These are phyloP conservation scores for Biscogniauxia mediterranea DNA, from an alignment of 2,329 filamentous ascomycete genomes.

Conservation along the genomic window DNA sequence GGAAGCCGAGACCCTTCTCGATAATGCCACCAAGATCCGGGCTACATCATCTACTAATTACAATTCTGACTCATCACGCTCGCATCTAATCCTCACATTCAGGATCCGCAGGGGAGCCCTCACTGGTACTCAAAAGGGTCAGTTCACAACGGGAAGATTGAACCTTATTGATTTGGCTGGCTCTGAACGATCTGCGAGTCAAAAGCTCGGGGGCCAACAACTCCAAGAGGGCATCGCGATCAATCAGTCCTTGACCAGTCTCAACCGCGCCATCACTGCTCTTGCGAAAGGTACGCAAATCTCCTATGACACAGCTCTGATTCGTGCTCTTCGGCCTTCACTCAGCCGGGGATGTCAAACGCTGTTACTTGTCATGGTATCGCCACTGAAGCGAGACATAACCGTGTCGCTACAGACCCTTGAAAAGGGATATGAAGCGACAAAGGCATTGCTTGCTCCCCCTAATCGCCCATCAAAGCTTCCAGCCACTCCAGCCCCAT, in stretches of 20 bases:
- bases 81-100: conserved; percentile 83
- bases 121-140: conserved; percentile 63
- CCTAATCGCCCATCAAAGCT: neutral
- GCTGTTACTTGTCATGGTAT: conserved; percentile 97
- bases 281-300: conserved; percentile 81
- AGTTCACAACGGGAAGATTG: conserved; percentile 81
- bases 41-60: conserved; percentile 89
- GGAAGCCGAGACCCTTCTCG: conserved; percentile 56
- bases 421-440: neutral
- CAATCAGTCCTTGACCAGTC: conserved; percentile 84
- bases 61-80: conserved; percentile 87
- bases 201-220: conserved; percentile 76
- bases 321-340: conserved; percentile 88
- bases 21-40: conserved; percentile 74
- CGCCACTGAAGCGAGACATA: conserved; percentile 80
- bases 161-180: conserved; percentile 96
- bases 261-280: conserved; percentile 93
- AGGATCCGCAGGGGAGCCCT: conserved; percentile 31
- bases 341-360: conserved; percentile 91
- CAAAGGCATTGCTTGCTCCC: neutral
- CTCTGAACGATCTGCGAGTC: conserved; percentile 80
- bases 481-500: neutral
- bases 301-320: conserved; percentile 89
- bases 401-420: conserved; percentile 32
- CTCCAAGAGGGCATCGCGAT: conserved; percentile 94